These are phyloP conservation scores for Aspergillus fumigatus DNA, from an alignment of 2,329 filamentous ascomycete species.

Conservation along the genomic window DNA sequence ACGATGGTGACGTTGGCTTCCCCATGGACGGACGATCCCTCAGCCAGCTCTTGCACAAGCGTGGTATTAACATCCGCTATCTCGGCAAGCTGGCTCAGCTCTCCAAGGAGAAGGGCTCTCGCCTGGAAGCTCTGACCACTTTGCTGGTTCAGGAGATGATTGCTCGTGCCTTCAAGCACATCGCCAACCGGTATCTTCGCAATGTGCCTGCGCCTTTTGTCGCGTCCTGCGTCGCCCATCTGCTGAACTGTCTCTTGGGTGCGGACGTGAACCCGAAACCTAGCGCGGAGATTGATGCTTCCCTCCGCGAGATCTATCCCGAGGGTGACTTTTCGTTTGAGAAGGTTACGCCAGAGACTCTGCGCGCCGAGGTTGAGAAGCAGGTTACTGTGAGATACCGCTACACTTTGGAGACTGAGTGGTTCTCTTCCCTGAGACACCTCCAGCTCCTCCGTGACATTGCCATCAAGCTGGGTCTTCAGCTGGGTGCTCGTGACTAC, in stretches of 20 bases:
- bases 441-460: slow-evolving; percentile 86
- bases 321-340: slow-evolving; percentile 80
- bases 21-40: slow-evolving; percentile 97
- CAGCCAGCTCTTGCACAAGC: slow-evolving; percentile 84
- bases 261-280: slow-evolving; percentile 71
- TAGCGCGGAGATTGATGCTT: slow-evolving; percentile 68
- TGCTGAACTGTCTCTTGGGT: slow-evolving; percentile 91
- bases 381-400: slow-evolving; percentile 73
- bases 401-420: slow-evolving; percentile 64
- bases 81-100: slow-evolving; percentile 76
- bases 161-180: slow-evolving; percentile 91
- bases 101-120: slow-evolving; percentile 61
- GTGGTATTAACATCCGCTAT: slow-evolving; percentile 94
- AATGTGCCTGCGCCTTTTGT: slow-evolving; percentile 74
- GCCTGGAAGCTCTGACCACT: slow-evolving; percentile 70
- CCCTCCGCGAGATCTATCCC: slow-evolving; percentile 69
- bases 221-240: slow-evolving; percentile 74
- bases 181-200: slow-evolving; percentile 72
- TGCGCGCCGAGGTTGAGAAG: slow-evolving; percentile 65
- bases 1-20: slow-evolving; percentile 90
- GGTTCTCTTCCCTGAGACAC: slow-evolving; percentile 64
- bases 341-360: slow-evolving; percentile 66
- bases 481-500: slow-evolving; percentile 76
- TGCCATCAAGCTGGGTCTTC: slow-evolving; percentile 81
- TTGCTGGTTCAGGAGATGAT: slow-evolving; percentile 90